Base-by-base conservation (phyloP, 1,284 basidiomycete genomes). In the Cutaneotrichosporon sp. region DNA sequence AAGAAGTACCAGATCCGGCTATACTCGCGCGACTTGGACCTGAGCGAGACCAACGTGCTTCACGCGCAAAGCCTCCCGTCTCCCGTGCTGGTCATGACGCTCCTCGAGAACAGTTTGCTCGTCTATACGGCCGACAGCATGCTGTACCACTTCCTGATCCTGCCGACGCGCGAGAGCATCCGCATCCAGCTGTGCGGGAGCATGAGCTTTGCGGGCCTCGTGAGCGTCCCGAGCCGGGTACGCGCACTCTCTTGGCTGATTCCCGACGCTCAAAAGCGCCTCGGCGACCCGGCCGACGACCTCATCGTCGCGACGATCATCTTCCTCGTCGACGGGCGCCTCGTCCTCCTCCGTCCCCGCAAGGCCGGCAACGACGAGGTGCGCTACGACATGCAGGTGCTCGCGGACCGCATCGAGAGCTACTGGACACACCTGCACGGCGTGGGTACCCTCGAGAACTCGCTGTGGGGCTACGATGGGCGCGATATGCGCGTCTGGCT, bases 371-470 rank as follows among this genome's bases (percentile, higher is more conserved):
- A 88, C 60, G 89, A 92, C 71, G 93, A 97, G 80, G 77, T 79
- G 9, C 91, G 91, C 67, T 99, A 99, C 77, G 95, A 99, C 78
- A 89, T 98, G 85, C 95, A 98, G 72, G 90, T 99, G 47, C 88
- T 99, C 29, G 92, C 95, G 0, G 92, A 97, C 70, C 87, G 89
- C 29, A 92, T 99, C 65, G 95, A 99, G 74, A 94, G 95, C 73
- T 99, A 95, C 79, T 99, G 95, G 95, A 97, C 95, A 47, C 95
- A 98, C 81, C 81, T 97, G 56, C 87, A 90, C 50, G 95, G 94
- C 0, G 92, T 97, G 36, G 91, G 89, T 3, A 88, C 92, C 2
- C 82, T 99, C 31, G 95, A 98, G 73, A 97, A 99, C 79, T 97
- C 94, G 9, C 82, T 99, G 14, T 99, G 95, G 95, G 95, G 89